Evolutionary conservation across 2,329 filamentous ascomycete species (phyloP).

Genomic region (Helicocarpus griseus): DNA sequence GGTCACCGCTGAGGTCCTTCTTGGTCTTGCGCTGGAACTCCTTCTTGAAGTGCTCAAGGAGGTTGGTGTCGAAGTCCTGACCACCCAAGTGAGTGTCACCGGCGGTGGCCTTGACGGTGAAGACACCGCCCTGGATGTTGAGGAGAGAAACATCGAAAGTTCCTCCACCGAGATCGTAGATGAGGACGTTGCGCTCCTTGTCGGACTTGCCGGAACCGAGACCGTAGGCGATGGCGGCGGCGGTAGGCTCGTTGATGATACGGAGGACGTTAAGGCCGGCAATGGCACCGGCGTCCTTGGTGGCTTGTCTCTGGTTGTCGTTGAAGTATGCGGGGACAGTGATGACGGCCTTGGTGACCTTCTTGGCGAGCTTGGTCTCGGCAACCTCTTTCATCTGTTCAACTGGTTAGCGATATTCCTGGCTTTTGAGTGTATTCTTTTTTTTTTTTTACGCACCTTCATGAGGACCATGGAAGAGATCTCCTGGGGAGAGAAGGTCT

Average conservation of each 20-base stretch:
- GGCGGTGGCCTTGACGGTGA: conserved; percentile 96
- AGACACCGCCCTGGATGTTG: conserved; percentile 98
- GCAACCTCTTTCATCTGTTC: conserved; percentile 96
- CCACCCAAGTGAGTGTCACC: conserved; percentile 96
- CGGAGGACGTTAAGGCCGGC: conserved; percentile 95
- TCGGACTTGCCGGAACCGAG: conserved; percentile 88
- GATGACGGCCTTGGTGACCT: conserved; percentile 97
- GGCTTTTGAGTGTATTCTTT: background rate
- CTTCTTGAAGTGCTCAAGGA: conserved; percentile 94
- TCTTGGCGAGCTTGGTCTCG: conserved; percentile 96
- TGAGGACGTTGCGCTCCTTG: conserved; percentile 97
- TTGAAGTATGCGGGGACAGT: conserved; percentile 99
- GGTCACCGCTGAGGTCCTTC: conserved; percentile 55
- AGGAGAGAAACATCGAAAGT: conserved; percentile 99
- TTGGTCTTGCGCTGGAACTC: conserved; percentile 78
- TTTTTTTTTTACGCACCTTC: conserved; percentile 71
- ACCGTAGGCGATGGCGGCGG: conserved; percentile 96
- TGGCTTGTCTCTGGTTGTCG: conserved; percentile 99
- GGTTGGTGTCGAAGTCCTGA: conserved; percentile 91
- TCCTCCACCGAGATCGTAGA: conserved; percentile 99
- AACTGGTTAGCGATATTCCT: conserved; percentile 9
- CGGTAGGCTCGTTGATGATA: conserved; percentile 99
- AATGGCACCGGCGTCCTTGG: conserved; percentile 98
- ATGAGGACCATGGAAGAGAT: conserved; percentile 97
- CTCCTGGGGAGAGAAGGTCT: conserved; percentile 96